Evolutionary conservation across 202 grass and related monocot genomes (phyloP).

Genomic region (Dendrocalamus latiflorus): DNA sequence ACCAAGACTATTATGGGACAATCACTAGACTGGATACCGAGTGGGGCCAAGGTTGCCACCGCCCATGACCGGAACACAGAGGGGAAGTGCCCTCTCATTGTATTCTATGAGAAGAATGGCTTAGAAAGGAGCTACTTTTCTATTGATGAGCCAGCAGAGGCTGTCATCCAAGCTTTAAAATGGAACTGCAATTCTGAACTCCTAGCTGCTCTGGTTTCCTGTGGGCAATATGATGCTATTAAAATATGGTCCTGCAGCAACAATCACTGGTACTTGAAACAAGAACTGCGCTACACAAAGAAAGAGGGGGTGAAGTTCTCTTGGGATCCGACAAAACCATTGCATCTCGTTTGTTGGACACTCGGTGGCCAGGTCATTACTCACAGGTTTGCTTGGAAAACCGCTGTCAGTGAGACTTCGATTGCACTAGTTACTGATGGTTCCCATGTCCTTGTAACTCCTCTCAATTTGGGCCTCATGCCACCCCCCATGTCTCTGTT

Average conservation of each 20-base stretch:
- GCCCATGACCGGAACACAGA: slow-evolving; percentile 51
- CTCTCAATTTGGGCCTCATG: slow-evolving; percentile 66
- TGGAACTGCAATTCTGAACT: slow-evolving; percentile 98
- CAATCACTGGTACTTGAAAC: slow-evolving; percentile 97
- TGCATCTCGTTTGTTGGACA: slow-evolving; percentile 86
- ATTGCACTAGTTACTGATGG: slow-evolving; percentile 75
- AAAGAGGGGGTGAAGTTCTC: slow-evolving; percentile 59
- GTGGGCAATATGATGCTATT: slow-evolving; percentile 61
- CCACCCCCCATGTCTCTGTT: slow-evolving; percentile 95
- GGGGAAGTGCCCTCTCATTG: slow-evolving; percentile 68
- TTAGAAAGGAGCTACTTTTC: slow-evolving; percentile 76
- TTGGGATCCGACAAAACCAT: slow-evolving; percentile 83
- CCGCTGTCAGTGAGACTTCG: slow-evolving; percentile 64
- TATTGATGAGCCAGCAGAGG: slow-evolving; percentile 50
- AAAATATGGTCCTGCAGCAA: slow-evolving; percentile 93
- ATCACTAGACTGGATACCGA: slow-evolving; percentile 88
- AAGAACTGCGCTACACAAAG: slow-evolving; percentile 73
- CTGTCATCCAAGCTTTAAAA: slow-evolving; percentile 51
- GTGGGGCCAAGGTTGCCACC: slow-evolving; percentile 80
- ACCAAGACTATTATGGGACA: slow-evolving; percentile 57
- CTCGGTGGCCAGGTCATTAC: slow-evolving; percentile 47
- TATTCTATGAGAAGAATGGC: slow-evolving; percentile 92
- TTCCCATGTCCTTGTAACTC: slow-evolving; percentile 63
- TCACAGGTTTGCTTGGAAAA: slow-evolving; percentile 74
- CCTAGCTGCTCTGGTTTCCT: slow-evolving; percentile 61